Base-by-base conservation (phyloP, 192 early-diverging fungal genomes). In the Backusella luteola region DNA sequence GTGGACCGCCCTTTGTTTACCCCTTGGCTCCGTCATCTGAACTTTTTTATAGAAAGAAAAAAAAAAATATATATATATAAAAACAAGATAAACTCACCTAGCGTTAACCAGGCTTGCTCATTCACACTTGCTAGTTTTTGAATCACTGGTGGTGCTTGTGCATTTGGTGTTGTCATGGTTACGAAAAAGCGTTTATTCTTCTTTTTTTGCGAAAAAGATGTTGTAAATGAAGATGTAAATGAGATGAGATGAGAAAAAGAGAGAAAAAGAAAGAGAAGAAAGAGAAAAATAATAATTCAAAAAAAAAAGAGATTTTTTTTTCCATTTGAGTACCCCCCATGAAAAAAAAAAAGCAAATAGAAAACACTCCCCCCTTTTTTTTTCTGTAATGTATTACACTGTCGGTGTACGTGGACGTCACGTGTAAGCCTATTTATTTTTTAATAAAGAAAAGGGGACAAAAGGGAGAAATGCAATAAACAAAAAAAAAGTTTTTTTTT, bases 401-500 rank as follows among this genome's bases (percentile, higher is more conserved):
- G 56, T 59, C 56, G 56, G 56, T 59, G 56, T 59, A 59, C 56
- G 56, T 59, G 56, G 56, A 59, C 56, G 56, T 59, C 56, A 63
- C 56, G 56, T 63, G 56, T 29, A 63, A 29, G 5, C 52, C 19
- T 72, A 23, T 52, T 72, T 49, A 21, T 17, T 52, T 26, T 53
- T 34, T 73, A 52, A 52, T 53, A 53, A 56, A 35, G 49, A 17
- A 49, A 34, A 46, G 53, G 53, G 8, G 53, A 44, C 42, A 44
- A 86, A 89, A 0, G 91, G 92, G 36, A 79, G 92, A 77, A 87
- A 71, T 19, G 14, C 6, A 68, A 21, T 49, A 34, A 39, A 84
- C 23, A 69, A 23, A 53, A 12, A 39, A 66, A 71, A 44, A 15
- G 29, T 7, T 32, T 39, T 71, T 38, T 53, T 46, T 73, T 11